A percentile compares a stretch with the other conserved stretches of the same genome.
Evolutionary conservation across 2,329 filamentous ascomycete species (phyloP).

Genomic region (Colletotrichum shisoi): DNA sequence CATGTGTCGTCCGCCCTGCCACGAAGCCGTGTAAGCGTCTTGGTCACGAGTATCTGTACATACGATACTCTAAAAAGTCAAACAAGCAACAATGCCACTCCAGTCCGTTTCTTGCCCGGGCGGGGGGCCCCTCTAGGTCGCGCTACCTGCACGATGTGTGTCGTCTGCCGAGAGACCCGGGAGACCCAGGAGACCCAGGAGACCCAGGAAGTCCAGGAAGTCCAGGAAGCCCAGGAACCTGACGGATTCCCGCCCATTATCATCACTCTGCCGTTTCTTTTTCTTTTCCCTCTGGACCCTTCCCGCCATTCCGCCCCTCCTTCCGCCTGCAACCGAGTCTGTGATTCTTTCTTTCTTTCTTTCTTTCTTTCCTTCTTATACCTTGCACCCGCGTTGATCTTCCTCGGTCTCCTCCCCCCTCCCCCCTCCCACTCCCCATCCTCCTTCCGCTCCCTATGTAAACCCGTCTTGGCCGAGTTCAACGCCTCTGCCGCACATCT

Average conservation of each 20-base stretch:
- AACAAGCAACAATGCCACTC: background rate
- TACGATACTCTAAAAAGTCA: conserved; percentile 1
- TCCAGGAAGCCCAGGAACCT: background rate
- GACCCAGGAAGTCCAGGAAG: background rate
- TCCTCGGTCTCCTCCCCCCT: background rate
- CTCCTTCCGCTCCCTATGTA: background rate
- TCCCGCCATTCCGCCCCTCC: background rate
- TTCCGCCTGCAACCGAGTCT: background rate
- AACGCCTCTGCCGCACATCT: background rate
- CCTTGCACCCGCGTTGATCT: conserved; percentile 20
- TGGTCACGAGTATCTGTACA: conserved; percentile 17
- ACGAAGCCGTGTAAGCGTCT: conserved; percentile 21
- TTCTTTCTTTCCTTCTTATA: conserved; percentile 5
- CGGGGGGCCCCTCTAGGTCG: conserved; percentile 4
- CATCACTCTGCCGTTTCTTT: conserved; percentile 20
- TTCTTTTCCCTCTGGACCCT: background rate
- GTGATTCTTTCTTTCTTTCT: too few species aligned
- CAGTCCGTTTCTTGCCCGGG: background rate
- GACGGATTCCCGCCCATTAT: conserved; percentile 16
- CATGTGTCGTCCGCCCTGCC: conserved; percentile 9
- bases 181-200: background rate
- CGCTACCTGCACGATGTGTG: background rate
- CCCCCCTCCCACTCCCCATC: too few species aligned
- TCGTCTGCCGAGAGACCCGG: background rate
- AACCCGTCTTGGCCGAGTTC: conserved; percentile 24